Conservation (phyloP, 345 rosid genomes). For the Boechera divaricarpa region DNA sequence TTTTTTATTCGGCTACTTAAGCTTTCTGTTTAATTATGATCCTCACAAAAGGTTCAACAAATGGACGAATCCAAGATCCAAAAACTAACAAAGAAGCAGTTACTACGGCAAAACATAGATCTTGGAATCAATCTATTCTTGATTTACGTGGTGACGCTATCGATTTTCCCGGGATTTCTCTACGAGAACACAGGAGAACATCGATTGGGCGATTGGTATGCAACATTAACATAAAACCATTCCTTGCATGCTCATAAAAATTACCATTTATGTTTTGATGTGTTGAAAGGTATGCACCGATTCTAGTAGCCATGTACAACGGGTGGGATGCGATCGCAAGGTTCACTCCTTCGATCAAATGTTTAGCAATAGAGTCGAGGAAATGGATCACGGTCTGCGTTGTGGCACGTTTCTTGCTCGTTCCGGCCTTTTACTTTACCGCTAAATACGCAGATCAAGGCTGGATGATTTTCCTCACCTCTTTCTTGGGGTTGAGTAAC, state of each 20-base stretch:
- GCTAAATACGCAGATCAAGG: conserved; percentile 84
- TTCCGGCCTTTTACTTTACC: conserved; percentile 81
- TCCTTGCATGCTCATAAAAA: neutral
- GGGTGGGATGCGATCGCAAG: conserved; percentile 70
- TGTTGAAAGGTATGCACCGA: conserved; percentile 71
- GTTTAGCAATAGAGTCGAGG: conserved; percentile 60
- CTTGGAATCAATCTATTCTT: conserved; percentile 64
- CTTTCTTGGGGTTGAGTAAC: conserved; percentile 71
- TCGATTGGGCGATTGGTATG: conserved; percentile 71
- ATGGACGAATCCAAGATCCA: conserved; percentile 49
- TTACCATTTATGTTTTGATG: neutral
- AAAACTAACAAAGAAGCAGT: conserved; percentile 45
- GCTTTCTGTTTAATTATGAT: neutral
- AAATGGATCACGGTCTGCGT: conserved; percentile 55
- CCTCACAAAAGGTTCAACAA: conserved; percentile 35
- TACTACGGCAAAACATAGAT: conserved; percentile 62
- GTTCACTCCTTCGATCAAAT: conserved; percentile 58
- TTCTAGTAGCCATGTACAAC: conserved; percentile 75
- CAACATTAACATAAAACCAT: neutral
- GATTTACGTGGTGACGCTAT: conserved; percentile 65
- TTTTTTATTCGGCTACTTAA: too few relatives aligned
- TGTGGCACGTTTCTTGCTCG: conserved; percentile 57
- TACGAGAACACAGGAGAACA: conserved; percentile 85
- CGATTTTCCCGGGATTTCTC: conserved; percentile 89
- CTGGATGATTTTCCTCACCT: conserved; percentile 82